Percentiles rank a stretch among this genome's conserved stretches.
phyloP scores from a whole-genome alignment of 768 basidiomycete species.

The Termitomyces sp. region DNA sequence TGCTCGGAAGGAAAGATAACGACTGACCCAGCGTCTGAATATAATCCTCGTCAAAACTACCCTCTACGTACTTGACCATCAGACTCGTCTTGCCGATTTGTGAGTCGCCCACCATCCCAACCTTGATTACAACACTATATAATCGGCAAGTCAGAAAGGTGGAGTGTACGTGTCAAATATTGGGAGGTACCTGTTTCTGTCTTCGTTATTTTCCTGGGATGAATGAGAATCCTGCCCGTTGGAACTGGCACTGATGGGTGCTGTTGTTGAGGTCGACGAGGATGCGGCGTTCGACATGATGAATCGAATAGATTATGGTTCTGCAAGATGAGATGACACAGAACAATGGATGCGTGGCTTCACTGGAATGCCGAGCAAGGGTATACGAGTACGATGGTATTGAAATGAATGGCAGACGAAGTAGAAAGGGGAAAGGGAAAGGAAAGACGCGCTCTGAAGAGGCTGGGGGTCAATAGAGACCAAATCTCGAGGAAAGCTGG shows the following conservation, averaged over 20 bases:
- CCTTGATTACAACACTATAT: conserved; percentile 88
- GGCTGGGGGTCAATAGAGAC: conserved; percentile 25
- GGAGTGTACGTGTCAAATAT: conserved; percentile 4
- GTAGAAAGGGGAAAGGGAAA: conserved; percentile 30
- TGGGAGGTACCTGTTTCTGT: conserved; percentile 61
- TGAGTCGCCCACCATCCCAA: conserved; percentile 99
- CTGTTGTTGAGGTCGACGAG: conserved; percentile 43
- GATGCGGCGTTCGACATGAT: conserved; percentile 51
- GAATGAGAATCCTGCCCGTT: conserved; percentile 52
- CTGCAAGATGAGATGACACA: conserved; percentile 15
- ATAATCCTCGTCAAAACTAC: conserved; percentile 98
- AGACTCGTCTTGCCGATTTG: conserved; percentile 99
- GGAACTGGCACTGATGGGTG: conserved; percentile 42
- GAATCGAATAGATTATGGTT: conserved; percentile 19
- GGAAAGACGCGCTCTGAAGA: conserved; percentile 36
- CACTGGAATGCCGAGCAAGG: conserved; percentile 16
- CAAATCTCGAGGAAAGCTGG: conserved; percentile 32
- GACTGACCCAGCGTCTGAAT: conserved; percentile 95
- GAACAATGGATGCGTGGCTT: conserved; percentile 16
- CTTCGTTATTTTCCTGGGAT: conserved; percentile 59
- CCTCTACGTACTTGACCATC: conserved; percentile 99
- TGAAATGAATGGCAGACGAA: conserved; percentile 17
- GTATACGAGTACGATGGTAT: conserved; percentile 20
- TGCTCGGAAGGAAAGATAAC: neutral
- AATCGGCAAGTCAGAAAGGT: conserved; percentile 1